Evolutionary conservation across 257 asterid species (phyloP).

Genomic region (Nicotiana otophora): DNA sequence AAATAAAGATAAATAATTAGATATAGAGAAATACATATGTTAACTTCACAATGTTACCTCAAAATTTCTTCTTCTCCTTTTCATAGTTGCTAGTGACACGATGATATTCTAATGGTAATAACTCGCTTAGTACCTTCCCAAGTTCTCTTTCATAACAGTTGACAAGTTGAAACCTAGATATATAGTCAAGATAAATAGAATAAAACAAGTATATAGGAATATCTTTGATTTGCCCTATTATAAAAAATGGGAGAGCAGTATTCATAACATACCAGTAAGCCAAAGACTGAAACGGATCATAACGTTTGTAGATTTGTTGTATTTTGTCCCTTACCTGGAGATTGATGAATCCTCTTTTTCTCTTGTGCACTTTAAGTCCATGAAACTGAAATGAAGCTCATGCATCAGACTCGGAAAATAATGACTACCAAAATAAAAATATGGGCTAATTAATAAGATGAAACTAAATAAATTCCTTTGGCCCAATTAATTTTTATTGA

Average conservation of each 20-base stretch:
- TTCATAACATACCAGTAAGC: slow-evolving; percentile 38
- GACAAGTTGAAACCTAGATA: too few relatives aligned
- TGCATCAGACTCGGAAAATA: too few relatives aligned
- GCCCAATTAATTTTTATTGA: too few relatives aligned
- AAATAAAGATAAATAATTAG: too few relatives aligned
- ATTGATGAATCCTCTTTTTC: background rate
- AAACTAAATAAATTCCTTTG: background rate
- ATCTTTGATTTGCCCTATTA: too few relatives aligned
- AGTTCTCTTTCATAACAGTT: background rate
- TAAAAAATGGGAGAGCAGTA: background rate
- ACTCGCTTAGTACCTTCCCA: slow-evolving; percentile 32
- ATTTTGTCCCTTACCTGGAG: background rate
- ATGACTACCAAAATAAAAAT: background rate
- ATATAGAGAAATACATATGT: too few relatives aligned
- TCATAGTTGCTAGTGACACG: background rate
- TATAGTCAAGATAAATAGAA: too few relatives aligned
- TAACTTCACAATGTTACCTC: background rate
- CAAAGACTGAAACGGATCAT: slow-evolving; percentile 48
- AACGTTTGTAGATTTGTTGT: slow-evolving; percentile 30
- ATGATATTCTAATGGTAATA: slow-evolving; percentile 16
- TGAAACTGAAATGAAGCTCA: slow-evolving; percentile 21
- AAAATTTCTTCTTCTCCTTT: background rate
- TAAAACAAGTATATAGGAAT: too few relatives aligned
- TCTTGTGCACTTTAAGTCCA: slow-evolving; percentile 5
- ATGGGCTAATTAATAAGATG: background rate